phyloP scores from a whole-genome alignment of 768 basidiomycete genomes.

The Calocybe gangraenosa region DNA sequence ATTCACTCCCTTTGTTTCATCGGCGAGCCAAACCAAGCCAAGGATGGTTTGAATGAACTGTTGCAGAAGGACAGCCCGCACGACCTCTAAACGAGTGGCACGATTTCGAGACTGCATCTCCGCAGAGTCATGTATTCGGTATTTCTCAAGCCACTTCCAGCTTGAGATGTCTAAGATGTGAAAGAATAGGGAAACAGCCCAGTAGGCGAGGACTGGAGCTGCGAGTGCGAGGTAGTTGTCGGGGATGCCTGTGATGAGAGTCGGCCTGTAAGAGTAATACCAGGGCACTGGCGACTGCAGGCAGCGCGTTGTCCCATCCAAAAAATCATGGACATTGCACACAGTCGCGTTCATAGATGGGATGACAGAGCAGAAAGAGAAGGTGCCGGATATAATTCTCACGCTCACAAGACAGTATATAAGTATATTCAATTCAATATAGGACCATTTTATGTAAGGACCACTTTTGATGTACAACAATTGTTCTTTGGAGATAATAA shows the following conservation, averaged over 20 bases:
- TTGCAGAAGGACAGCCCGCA: constrained; percentile 81
- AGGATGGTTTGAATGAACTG: constrained; percentile 80
- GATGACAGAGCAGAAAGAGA: background rate
- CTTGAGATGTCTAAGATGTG: constrained; percentile 74
- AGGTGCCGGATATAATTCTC: background rate
- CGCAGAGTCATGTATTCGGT: constrained; percentile 83
- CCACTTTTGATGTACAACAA: constrained; percentile 5
- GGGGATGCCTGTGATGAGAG: constrained; percentile 52
- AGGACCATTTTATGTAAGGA: constrained; percentile 6
- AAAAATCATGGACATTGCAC: constrained; percentile 22
- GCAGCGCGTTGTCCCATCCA: constrained; percentile 25
- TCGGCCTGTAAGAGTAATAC: constrained; percentile 45
- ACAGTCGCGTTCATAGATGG: constrained; percentile 31
- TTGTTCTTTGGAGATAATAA: constrained; percentile 11
- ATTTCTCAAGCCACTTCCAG: constrained; percentile 75
- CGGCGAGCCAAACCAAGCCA: constrained; percentile 64
- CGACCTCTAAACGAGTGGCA: constrained; percentile 66
- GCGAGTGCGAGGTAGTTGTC: constrained; percentile 72
- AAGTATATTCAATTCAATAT: constrained; percentile 10
- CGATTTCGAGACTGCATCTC: constrained; percentile 76
- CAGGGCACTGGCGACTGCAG: constrained; percentile 38
- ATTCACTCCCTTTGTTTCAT: constrained; percentile 28
- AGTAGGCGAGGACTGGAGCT: constrained; percentile 80
- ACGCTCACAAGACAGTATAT: constrained; percentile 1
- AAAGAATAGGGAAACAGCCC: constrained; percentile 77